Evolutionary conservation across 768 basidiomycete genomes (phyloP), one percentile per base, ranked within the genome.

Genomic region (Mycena polygramma): DNA sequence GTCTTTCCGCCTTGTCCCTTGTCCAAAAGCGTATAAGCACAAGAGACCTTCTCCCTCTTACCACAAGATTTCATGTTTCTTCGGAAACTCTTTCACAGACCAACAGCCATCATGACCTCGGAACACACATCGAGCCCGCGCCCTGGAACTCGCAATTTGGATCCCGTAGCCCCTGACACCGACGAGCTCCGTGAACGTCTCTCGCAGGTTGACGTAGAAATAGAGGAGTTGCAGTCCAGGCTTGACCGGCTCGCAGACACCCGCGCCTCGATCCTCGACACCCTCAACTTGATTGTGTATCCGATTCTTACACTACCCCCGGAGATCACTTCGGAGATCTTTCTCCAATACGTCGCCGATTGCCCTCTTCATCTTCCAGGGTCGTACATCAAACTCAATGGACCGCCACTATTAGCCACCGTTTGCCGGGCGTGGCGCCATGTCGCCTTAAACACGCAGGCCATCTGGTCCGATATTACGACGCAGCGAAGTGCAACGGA

Each of bases 391-490:
- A 20, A 17, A 1, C 17, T 17, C 41, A 17, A 15, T 13, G 61
- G 64, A 5, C 66, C 66, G 15, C 49, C 48, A 1, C 41, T 60
- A 13, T 9, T 67, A 1, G 57, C 66, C 9, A 19, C 26, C 37
- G 49, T 67, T 5, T 67, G 66, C 41, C 19, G n/a, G 24, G 24
- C 57, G 15, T 67, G 66, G 66, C 57, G 57, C 1, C 22, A 43
- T 0, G 24, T 60, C 10, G 48, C 41, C 6, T 37, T 67, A 1
- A 45, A 19, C 17, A 7, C 45, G 8, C 66, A 4, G 14, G 2
- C 55, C n/a, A 10, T 41, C 11, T 41, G 41, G 41, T 41, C 41
- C 41, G 15, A 20, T 66, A 7, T 66, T 26, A 8, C 45, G 2
- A 2, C 11, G n/a, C 10, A 41, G 5, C 11, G 7, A 2, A 7